Conservation (phyloP, 768 basidiomycete species). For the Macrolepiota dolichaula region DNA sequence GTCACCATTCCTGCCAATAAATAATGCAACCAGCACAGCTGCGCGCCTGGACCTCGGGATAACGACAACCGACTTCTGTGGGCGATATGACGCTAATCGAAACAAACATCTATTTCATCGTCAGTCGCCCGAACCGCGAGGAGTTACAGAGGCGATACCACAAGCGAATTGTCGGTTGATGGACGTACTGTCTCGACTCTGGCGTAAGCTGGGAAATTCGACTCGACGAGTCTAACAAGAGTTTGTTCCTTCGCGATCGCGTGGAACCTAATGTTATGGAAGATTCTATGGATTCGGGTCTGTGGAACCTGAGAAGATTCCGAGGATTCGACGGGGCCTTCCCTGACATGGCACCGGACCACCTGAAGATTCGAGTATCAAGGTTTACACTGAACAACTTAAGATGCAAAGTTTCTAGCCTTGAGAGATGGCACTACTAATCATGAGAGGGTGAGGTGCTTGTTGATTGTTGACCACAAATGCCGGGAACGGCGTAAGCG, state of each 20-base stretch:
- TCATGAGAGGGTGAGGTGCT: neutral
- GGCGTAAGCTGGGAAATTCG: slow-evolving; percentile 45
- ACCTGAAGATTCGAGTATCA: neutral
- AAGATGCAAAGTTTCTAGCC: neutral
- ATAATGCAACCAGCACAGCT: slow-evolving; percentile 81
- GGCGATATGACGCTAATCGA: slow-evolving; percentile 47
- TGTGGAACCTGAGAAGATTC: slow-evolving; percentile 4
- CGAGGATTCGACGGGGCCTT: neutral
- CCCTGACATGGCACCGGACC: neutral
- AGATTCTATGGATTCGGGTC: slow-evolving; percentile 1
- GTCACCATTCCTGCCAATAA: slow-evolving; percentile 81
- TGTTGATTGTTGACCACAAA: neutral
- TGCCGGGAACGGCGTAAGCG: neutral
- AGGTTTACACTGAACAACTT: neutral
- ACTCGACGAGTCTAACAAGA: slow-evolving; percentile 27
- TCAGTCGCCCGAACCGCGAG: neutral
- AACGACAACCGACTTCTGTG: slow-evolving; percentile 34
- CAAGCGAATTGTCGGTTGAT: neutral
- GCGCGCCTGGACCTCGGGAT: slow-evolving; percentile 61
- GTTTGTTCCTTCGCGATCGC: slow-evolving; percentile 43
- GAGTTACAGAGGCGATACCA: neutral
- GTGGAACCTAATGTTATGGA: slow-evolving; percentile 17
- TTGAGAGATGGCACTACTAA: no score
- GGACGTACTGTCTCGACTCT: slow-evolving; percentile 47
- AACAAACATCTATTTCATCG: slow-evolving; percentile 46